A percentile compares a stretch with the other conserved stretches of the same genome.
Evolutionary conservation across 768 basidiomycete genomes (phyloP).

Genomic region (Udeniomyces megalosporus): DNA sequence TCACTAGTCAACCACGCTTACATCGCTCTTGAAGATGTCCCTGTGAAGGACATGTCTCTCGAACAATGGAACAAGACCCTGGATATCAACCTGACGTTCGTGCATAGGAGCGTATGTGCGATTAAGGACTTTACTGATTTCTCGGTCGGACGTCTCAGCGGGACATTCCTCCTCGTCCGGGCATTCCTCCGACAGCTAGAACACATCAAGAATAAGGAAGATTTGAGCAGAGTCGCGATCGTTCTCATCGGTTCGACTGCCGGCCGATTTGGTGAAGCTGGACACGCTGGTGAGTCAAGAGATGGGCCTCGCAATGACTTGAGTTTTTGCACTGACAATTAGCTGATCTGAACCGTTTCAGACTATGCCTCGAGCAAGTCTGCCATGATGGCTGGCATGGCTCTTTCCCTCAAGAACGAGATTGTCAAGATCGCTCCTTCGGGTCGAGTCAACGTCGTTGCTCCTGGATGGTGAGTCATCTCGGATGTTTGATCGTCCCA

Average conservation of each 20-base stretch:
- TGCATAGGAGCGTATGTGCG: neutral
- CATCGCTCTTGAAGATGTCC: constrained; percentile 29
- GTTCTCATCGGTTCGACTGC: constrained; percentile 48
- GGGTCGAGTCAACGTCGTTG: constrained; percentile 54
- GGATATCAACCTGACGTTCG: constrained; percentile 49
- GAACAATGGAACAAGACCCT: constrained; percentile 49
- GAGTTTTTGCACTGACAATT: neutral
- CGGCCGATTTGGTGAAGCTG: constrained; percentile 56
- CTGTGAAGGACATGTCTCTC: constrained; percentile 44
- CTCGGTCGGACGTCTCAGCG: no score
- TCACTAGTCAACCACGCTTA: constrained; percentile 44
- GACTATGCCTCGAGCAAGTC: constrained; percentile 22
- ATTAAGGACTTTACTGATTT: no score
- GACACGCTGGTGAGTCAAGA: constrained; percentile 28
- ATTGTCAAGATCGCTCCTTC: constrained; percentile 57
- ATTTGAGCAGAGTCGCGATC: constrained; percentile 42
- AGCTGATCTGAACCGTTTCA: neutral
- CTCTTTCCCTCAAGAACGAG: constrained; percentile 57
- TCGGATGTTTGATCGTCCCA: neutral
- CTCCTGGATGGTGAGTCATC: constrained; percentile 41
- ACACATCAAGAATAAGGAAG: constrained; percentile 30
- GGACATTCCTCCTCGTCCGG: constrained; percentile 48
- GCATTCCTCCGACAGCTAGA: constrained; percentile 42
- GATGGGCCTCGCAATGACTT: no score
- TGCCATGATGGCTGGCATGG: constrained; percentile 35